Evolutionary conservation across 305 asterid genomes (phyloP), one percentile per base, ranked within the genome.

Genomic region (Rubia balearica): DNA sequence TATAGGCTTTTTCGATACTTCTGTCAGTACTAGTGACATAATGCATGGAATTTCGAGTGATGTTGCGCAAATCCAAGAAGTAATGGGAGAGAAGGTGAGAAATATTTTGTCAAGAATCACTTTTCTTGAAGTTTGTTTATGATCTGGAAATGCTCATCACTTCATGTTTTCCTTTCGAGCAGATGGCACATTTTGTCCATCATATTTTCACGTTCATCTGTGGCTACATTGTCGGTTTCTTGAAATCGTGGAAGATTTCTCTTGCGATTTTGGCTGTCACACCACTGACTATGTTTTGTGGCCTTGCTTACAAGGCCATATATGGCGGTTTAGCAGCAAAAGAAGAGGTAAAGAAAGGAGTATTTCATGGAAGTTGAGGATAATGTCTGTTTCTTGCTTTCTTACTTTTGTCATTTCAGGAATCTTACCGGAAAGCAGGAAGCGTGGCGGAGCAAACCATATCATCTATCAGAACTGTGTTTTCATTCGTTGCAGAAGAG

Each of bases 11-110:
- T 91, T 91, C n/a, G 97, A 89, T 82, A 91, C 88, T 11, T 83
- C 85, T 61, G 70, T 91, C 21, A 86, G 83, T 64, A 89, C 97
- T 0, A 76, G 92, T 67, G 97, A 89, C 74, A 83, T 91, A 41
- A 91, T 91, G 97, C 97, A 91, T 75, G 96, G 97, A 71, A 91
- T 91, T 75, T 87, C 96, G 16, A 89, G 95, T 57, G 97, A 91
- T 69, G 96, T 91, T 62, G 96, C 96, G 68, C 95, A 87, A 75
- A 91, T 91, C 70, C 96, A 91, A 82, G 97, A 89, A 87, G 93
- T 91, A 48, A 87, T 89, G 95, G 89, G 95, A 46, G 96, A 91
- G 62, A 91, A 91, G 96, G 97, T 90, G 65, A 61, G 41, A 6
- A 57, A 71, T 11, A 19, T 48, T 40, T 12, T 36, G 45, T 9